Percentiles rank a stretch among this genome's conserved stretches.
phyloP scores from a whole-genome alignment of 2,329 filamentous ascomycete genomes.

The Exophiala aquamarina region DNA sequence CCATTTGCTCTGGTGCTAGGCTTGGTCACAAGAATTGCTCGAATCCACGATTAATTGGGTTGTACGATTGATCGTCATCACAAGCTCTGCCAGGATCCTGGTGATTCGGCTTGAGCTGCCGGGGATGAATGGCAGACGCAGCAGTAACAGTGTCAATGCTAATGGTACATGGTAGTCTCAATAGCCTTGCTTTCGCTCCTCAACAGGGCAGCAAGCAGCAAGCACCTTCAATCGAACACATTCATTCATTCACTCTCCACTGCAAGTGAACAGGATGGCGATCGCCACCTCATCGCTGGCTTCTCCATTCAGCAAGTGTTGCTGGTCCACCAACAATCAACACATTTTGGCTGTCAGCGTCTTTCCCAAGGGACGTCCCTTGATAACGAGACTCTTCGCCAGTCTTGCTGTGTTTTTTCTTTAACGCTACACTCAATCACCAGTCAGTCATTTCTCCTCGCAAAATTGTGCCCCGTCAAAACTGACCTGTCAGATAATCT shows the following conservation, averaged over 20 bases:
- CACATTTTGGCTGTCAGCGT: conserved; percentile 68
- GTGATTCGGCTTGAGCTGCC: too few relatives aligned
- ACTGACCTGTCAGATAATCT: conserved; percentile 68
- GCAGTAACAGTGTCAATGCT: too few relatives aligned
- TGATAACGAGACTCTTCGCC: conserved; percentile 83
- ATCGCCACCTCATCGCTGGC: background rate
- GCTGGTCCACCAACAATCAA: conserved; percentile 75
- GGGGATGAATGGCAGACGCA: too few relatives aligned
- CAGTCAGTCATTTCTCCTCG: conserved; percentile 8
- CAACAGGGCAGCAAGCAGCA: too few relatives aligned
- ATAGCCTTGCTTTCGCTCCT: too few relatives aligned
- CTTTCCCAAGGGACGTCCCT: conserved; percentile 77
- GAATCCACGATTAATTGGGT: too few relatives aligned
- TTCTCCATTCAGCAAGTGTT: conserved; percentile 65
- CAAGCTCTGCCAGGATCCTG: too few relatives aligned
- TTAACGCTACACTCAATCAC: conserved; percentile 59
- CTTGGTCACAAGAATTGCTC: too few relatives aligned
- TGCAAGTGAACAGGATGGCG: too few relatives aligned
- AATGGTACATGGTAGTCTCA: too few relatives aligned
- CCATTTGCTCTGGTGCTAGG: too few relatives aligned
- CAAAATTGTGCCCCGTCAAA: conserved; percentile 6
- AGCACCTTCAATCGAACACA: conserved; percentile 5
- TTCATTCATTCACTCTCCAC: background rate
- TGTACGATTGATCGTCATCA: too few relatives aligned
- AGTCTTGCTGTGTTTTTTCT: conserved; percentile 89